Percentiles rank a stretch among this genome's conserved stretches.
Evolutionary conservation across 139 green algal species (phyloP).

Genomic region (Closterium sp.): DNA sequence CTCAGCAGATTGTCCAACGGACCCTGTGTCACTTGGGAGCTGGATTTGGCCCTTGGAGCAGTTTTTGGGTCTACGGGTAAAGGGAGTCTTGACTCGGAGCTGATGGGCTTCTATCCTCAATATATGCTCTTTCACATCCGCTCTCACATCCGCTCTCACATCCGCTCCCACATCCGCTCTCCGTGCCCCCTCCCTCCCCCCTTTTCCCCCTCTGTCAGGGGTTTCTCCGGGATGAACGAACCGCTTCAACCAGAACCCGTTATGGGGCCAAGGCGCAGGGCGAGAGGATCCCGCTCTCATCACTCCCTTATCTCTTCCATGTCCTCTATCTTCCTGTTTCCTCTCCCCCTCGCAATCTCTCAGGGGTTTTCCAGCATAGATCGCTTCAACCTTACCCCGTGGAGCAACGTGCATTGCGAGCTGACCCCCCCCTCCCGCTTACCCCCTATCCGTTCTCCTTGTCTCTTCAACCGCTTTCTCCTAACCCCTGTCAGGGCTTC

Average conservation of each 20-base stretch:
- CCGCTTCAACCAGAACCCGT: slow-evolving; percentile 95
- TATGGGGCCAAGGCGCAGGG: slow-evolving; percentile 94
- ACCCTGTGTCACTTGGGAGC: no score
- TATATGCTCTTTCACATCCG: no score
- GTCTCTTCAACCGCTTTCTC: slow-evolving; percentile 89
- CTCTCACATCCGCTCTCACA: no score
- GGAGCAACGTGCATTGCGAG: slow-evolving; percentile 92
- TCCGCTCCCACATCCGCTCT: no score
- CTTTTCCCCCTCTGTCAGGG: slow-evolving; percentile 91
- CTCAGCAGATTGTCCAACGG: no score
- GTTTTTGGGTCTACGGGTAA: no score
- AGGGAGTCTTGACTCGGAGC: no score
- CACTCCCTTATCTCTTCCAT: slow-evolving; percentile 71
- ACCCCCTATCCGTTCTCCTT: slow-evolving; percentile 78
- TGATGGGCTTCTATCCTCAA: no score
- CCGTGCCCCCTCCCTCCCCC: no score
- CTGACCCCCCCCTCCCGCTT: slow-evolving; percentile 91
- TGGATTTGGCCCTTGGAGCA: no score
- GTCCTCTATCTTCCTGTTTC: slow-evolving; percentile 86
- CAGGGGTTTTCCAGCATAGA: slow-evolving; percentile 98
- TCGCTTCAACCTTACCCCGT: slow-evolving; percentile 95
- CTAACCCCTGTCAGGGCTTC: slow-evolving; percentile 86
- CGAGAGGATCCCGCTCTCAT: slow-evolving; percentile 90
- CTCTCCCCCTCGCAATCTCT: slow-evolving; percentile 82
- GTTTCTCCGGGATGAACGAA: slow-evolving; percentile 99